phyloP scores from a whole-genome alignment of 1,284 basidiomycete species.

The Rugosomyces carneus region DNA sequence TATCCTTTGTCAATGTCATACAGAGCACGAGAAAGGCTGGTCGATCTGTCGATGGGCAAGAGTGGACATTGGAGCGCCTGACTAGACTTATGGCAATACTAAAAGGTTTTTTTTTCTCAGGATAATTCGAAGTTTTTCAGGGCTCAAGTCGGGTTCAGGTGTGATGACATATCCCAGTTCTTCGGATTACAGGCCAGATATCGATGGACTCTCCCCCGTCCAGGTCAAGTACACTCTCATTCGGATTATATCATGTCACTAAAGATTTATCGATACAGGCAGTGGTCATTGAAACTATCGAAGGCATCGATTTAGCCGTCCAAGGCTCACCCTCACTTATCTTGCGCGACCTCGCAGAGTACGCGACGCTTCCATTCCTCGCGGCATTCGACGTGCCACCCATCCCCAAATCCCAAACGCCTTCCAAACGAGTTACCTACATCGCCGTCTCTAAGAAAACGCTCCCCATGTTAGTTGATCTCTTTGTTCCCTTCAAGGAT shows the following conservation, averaged over 20 bases:
- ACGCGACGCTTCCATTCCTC: constrained; percentile 78
- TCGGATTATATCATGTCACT: background rate
- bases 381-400: constrained; percentile 59
- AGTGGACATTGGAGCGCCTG: constrained; percentile 61
- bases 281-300: constrained; percentile 65
- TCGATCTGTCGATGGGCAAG: constrained; percentile 40
- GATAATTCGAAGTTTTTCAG: background rate
- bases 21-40: constrained; percentile 50
- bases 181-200: constrained; percentile 82
- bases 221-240: constrained; percentile 45
- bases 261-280: constrained; percentile 36
- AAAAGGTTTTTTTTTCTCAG: constrained; percentile 49
- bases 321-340: constrained; percentile 66
- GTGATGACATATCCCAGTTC: constrained; percentile 79
- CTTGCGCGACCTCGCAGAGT: constrained; percentile 81
- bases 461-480: constrained; percentile 78
- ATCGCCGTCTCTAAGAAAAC: constrained; percentile 81
- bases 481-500: constrained; percentile 62
- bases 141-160: constrained; percentile 31
- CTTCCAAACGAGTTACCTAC: constrained; percentile 72
- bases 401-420: constrained; percentile 27
- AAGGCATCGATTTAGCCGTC: constrained; percentile 57
- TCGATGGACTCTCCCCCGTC: constrained; percentile 78
- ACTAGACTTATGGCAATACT: constrained; percentile 70
- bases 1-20: constrained; percentile 73